Base-by-base conservation (phyloP, 2,329 filamentous ascomycete species). In the Dothistroma septosporum region DNA sequence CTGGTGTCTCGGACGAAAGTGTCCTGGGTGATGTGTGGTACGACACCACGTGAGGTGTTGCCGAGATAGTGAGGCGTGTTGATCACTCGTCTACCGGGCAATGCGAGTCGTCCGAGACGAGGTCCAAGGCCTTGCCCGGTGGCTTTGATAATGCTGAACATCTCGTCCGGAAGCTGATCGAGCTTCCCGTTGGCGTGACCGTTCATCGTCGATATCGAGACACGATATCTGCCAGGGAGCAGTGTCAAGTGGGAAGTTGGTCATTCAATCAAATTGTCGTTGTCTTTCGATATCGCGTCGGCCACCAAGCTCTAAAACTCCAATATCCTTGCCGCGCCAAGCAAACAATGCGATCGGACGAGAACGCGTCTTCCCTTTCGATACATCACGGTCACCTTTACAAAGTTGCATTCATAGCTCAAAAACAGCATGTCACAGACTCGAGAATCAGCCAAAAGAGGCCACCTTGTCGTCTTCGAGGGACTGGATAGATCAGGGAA, bases 11-110 rank as follows among this genome's bases (percentile, higher is more conserved):
- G 87, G 46, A 77, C 74, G 66, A 94, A 80, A 63, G 89, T 89
- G 78, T 99, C 94, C 44, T 92, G 92, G 2, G 92, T 90, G 65
- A 99, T 77, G 77, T 99, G 94, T 55, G 94, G 92, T 37, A 97
- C 80, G 1, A 85, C 85, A 22, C 94, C 94, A 70, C 94, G 85
- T 35, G 94, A 97, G 2, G 90, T 89, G 66, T 89, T 81, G 55
- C 86, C 87, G 61, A 96, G 79, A 74, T 89, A 96, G 72, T 89
- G 88, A 48, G 94, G 94, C 32, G 94, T 99, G 21, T 89, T 79
- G 65, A 97, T 81, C n/a, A 82, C 76, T 63, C 81, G 84, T 61
- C 89, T 82, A 76, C 85, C 69, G 75, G 78, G 80, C 6, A 94
- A 74, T 4, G 80, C 77, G 24, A 97, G 76, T 56, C 79, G 81